phyloP scores from a whole-genome alignment of 306 rosid species.

The Rosa persica region DNA sequence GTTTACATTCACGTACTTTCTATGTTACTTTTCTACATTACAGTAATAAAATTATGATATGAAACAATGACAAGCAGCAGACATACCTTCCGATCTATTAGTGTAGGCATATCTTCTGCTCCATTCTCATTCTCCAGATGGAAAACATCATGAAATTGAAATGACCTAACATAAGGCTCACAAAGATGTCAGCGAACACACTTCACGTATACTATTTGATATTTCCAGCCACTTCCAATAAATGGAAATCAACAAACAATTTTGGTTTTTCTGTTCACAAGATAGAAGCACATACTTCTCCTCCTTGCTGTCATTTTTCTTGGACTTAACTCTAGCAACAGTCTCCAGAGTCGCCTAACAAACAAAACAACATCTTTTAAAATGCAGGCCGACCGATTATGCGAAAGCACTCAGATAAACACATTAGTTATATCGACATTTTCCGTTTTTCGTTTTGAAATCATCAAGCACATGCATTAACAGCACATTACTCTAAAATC shows the following conservation, averaged over 20 bases:
- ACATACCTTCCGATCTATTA: conserved; percentile 84
- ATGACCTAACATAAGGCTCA: conserved; percentile 58
- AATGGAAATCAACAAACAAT: conserved; percentile 21
- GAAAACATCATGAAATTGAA: conserved; percentile 93
- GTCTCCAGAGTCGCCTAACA: conserved; percentile 95
- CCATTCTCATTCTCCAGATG: conserved; percentile 82
- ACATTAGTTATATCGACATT: neutral
- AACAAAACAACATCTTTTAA: conserved; percentile 24
- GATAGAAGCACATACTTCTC: conserved; percentile 72
- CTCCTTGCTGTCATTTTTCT: conserved; percentile 92
- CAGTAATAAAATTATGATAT: neutral
- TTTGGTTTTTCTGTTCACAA: conserved; percentile 20
- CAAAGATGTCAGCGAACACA: conserved; percentile 29
- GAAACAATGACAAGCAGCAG: conserved; percentile 21
- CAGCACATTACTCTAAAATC: neutral
- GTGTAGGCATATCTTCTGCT: conserved; percentile 87
- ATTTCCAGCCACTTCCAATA: conserved; percentile 19
- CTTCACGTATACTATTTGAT: conserved; percentile 14
- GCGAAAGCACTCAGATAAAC: neutral
- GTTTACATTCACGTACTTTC: neutral
- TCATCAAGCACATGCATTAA: neutral
- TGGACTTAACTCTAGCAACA: conserved; percentile 87
- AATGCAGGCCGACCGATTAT: neutral
- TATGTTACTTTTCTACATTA: neutral
- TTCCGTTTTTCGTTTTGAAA: neutral